Evolutionary conservation across 495 filamentous ascomycete species (phyloP).

Genomic region (Penicillium coffeae): DNA sequence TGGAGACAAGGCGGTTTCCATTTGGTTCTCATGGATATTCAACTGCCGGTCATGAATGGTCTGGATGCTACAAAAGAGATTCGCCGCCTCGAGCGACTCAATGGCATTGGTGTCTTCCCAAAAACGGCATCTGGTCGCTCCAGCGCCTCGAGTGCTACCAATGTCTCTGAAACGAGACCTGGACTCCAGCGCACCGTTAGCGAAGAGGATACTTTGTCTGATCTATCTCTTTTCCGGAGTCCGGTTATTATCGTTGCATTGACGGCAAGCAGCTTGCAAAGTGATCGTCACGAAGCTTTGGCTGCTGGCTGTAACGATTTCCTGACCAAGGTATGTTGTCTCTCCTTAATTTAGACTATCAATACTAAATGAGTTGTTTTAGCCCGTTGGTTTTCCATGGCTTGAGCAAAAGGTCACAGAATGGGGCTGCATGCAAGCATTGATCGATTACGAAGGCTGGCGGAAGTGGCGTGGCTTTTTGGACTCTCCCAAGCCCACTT

Average conservation of each 20-base stretch:
- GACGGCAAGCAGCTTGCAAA: constrained; percentile 88
- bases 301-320: constrained; percentile 98
- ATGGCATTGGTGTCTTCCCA: constrained; percentile 83
- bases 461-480: constrained; percentile 89
- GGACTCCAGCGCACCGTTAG: constrained; percentile 31
- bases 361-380: constrained; percentile 12
- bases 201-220: constrained; percentile 60
- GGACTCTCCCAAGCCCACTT: constrained; percentile 25
- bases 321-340: constrained; percentile 78
- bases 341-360: neutral
- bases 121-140: constrained; percentile 44
- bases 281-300: constrained; percentile 89
- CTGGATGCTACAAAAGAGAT: constrained; percentile 97
- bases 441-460: constrained; percentile 99
- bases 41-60: constrained; percentile 95
- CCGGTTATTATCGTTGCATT: constrained; percentile 97
- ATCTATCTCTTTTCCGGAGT: constrained; percentile 78
- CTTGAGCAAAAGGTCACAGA: constrained; percentile 95
- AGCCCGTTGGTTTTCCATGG: constrained; percentile 98
- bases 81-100: constrained; percentile 79
- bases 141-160: constrained; percentile 31
- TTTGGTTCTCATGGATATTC: constrained; percentile 97
- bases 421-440: constrained; percentile 98
- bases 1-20: constrained; percentile 96
- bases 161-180: constrained; percentile 21